These are phyloP conservation scores for Anisogramma anomala DNA, from an alignment of 2,329 filamentous ascomycete genomes.

Conservation along the genomic window DNA sequence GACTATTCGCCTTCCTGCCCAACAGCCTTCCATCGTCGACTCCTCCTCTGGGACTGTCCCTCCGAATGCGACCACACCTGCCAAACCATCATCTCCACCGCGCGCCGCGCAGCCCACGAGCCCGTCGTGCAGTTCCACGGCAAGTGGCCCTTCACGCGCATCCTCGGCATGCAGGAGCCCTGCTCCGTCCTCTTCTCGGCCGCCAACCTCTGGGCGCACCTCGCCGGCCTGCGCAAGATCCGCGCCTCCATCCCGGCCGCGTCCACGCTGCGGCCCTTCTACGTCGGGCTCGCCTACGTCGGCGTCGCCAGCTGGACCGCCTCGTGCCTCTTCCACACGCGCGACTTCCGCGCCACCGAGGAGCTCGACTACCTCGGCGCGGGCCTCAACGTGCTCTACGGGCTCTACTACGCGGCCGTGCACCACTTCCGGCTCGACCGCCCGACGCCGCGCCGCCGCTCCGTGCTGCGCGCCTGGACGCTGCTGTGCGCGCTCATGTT, in stretches of 20 bases:
- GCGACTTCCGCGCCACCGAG: slow-evolving; percentile 78
- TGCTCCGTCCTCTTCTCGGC: slow-evolving; percentile 88
- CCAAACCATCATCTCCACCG: slow-evolving; percentile 78
- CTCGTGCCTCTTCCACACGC: slow-evolving; percentile 83
- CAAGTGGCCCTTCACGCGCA: slow-evolving; percentile 93
- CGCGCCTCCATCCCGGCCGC: slow-evolving; percentile 55
- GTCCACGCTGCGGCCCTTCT: slow-evolving; percentile 72
- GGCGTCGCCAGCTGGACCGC: slow-evolving; percentile 77
- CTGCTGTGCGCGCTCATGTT: slow-evolving; percentile 60
- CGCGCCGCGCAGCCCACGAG: slow-evolving; percentile 53
- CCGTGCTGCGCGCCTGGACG: slow-evolving; percentile 64
- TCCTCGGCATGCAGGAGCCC: slow-evolving; percentile 89
- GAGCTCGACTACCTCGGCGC: slow-evolving; percentile 94
- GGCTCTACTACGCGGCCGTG: slow-evolving; percentile 74
- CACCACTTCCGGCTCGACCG: slow-evolving; percentile 74
- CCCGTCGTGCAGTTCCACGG: slow-evolving; percentile 87
- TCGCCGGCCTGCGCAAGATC: slow-evolving; percentile 60
- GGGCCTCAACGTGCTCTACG: slow-evolving; percentile 80
- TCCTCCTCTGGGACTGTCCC: slow-evolving; percentile 86
- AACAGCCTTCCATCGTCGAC: slow-evolving; percentile 71
- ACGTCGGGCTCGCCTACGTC: slow-evolving; percentile 66
- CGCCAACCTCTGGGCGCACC: slow-evolving; percentile 81
- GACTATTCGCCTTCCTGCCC: slow-evolving; percentile 51
- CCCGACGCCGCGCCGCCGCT: slow-evolving; percentile 26
- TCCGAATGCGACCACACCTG: slow-evolving; percentile 96